Conservation (phyloP, 352 stramenopile genomes). For the Aphanomyces astaci region DNA sequence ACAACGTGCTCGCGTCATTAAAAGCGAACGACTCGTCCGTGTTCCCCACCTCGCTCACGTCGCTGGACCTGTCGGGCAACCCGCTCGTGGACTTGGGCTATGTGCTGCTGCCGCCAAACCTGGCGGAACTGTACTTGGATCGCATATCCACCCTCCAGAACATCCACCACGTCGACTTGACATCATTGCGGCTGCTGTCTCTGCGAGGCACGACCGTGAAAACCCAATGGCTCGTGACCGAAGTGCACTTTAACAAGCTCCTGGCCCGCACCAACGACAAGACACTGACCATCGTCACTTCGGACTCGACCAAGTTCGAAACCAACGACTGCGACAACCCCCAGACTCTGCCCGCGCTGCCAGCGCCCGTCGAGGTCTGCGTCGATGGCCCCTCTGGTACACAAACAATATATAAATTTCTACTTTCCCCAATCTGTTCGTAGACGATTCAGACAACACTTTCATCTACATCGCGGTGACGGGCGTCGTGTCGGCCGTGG, state of each 20-base stretch:
- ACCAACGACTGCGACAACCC: not conserved
- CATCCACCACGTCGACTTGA: not conserved
- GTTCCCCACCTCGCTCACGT: slow-evolving; percentile 4
- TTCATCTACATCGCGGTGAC: not conserved
- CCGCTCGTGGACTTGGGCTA: not conserved
- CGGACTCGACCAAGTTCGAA: not conserved
- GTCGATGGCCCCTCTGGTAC: slow-evolving; percentile 10
- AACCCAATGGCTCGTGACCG: not conserved
- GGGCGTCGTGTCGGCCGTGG: not conserved
- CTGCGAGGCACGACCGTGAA: not conserved
- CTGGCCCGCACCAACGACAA: not conserved
- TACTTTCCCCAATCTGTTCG: not conserved
- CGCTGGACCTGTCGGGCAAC: slow-evolving; percentile 18
- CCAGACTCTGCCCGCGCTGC: not conserved
- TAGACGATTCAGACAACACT: slow-evolving; percentile 3
- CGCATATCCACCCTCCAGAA: not conserved
- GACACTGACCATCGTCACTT: not conserved
- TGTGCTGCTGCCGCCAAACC: not conserved
- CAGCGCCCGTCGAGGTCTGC: not conserved
- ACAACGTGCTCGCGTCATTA: not conserved
- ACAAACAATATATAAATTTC: too few species aligned
- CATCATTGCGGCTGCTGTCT: not conserved
- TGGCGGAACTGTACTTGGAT: not conserved
- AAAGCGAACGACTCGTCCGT: not conserved
- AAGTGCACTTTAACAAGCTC: not conserved